Evolutionary conservation across 2,329 filamentous ascomycete species (phyloP).

Genomic region (Pleomassaria siparia): DNA sequence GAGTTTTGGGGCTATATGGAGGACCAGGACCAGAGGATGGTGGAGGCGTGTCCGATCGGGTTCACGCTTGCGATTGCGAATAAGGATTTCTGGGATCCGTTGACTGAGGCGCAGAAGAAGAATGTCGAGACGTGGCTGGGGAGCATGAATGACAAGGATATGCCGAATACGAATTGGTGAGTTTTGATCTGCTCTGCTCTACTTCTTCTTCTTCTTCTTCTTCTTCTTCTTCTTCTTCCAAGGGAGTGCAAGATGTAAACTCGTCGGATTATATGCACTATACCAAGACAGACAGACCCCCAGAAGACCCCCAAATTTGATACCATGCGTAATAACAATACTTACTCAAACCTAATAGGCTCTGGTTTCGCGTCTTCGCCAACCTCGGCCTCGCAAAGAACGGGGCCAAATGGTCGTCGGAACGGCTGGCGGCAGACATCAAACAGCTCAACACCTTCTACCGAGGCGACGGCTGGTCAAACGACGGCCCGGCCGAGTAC

Average conservation of each 20-base stretch:
- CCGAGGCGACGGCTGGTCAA: conserved; percentile 79
- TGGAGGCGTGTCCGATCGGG: conserved; percentile 79
- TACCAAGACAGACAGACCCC: too few species aligned
- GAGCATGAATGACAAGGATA: conserved; percentile 77
- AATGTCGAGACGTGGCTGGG: conserved; percentile 74
- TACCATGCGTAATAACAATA: not conserved
- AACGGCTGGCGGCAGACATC: conserved; percentile 72
- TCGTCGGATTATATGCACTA: too few species aligned
- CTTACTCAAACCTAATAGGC: conserved; percentile 57
- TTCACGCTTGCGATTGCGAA: conserved; percentile 71
- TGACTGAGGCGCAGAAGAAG: conserved; percentile 62
- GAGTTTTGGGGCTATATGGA: conserved; percentile 79
- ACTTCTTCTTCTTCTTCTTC: not conserved
- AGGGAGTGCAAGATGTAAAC: too few species aligned
- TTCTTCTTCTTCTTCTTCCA: not conserved
- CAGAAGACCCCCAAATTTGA: too few species aligned
- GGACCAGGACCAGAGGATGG: conserved; percentile 80
- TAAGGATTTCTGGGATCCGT: conserved; percentile 64
- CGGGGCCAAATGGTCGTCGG: conserved; percentile 68
- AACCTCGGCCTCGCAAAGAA: conserved; percentile 78
- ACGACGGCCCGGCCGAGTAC: conserved; percentile 76
- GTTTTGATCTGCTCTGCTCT: conserved; percentile 3
- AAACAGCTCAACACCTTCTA: conserved; percentile 79
- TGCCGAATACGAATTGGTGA: conserved; percentile 66
- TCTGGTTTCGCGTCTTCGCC: conserved; percentile 84